These are phyloP conservation scores for Diaporthe citrichinensis DNA, from an alignment of 2,329 filamentous ascomycete species.

Conservation along the genomic window DNA sequence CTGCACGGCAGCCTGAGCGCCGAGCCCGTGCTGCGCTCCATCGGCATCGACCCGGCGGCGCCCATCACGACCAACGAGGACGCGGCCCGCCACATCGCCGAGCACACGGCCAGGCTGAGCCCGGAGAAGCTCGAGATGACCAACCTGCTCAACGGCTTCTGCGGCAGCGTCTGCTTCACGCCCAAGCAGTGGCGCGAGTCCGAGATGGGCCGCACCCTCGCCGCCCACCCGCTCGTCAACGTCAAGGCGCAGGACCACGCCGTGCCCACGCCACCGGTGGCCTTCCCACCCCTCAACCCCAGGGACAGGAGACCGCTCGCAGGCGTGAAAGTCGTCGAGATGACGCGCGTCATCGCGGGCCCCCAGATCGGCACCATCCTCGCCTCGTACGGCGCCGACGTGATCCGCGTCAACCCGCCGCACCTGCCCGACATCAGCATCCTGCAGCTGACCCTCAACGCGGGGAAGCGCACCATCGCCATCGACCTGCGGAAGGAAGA, in stretches of 20 bases:
- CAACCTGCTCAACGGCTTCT: slow-evolving; percentile 57
- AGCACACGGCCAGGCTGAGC: slow-evolving; percentile 51
- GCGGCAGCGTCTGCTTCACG: slow-evolving; percentile 60
- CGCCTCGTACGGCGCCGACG: slow-evolving; percentile 60
- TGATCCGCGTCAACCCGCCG: slow-evolving; percentile 60
- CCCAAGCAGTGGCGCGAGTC: slow-evolving; percentile 60
- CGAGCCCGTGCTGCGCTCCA: slow-evolving; percentile 57
- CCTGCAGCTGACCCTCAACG: slow-evolving; percentile 58
- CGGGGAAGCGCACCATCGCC: slow-evolving; percentile 61
- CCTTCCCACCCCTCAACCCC: slow-evolving; percentile 50
- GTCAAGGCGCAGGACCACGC: slow-evolving; percentile 52
- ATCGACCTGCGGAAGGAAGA: slow-evolving; percentile 57
- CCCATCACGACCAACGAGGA: slow-evolving; percentile 46
- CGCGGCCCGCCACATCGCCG: slow-evolving; percentile 51
- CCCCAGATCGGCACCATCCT: slow-evolving; percentile 59
- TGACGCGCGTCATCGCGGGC: slow-evolving; percentile 63
- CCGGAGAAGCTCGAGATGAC: slow-evolving; percentile 59
- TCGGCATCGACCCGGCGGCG: slow-evolving; percentile 57
- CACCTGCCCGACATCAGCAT: slow-evolving; percentile 58
- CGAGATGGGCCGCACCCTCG: slow-evolving; percentile 58
- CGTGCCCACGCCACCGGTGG: slow-evolving; percentile 50
- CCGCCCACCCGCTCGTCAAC: slow-evolving; percentile 59
- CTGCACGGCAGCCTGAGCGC: slow-evolving; percentile 65
- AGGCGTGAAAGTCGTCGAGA: slow-evolving; percentile 65
- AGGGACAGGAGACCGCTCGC: slow-evolving; percentile 55